These are phyloP conservation scores for Oryza punctata DNA, from an alignment of 176 grass and related monocot genomes.

Conservation along the genomic window DNA sequence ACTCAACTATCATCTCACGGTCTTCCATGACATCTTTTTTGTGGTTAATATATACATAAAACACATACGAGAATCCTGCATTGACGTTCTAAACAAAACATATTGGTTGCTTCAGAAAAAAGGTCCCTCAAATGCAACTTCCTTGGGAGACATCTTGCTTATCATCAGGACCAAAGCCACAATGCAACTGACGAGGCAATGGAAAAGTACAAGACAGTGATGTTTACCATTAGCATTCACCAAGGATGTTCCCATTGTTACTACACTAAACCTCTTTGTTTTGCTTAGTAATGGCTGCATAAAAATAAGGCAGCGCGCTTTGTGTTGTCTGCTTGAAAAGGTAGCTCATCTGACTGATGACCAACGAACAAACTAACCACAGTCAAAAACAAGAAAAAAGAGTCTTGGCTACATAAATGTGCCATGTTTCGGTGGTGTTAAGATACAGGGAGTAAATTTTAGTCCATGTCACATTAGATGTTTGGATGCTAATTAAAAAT, in stretches of 20 bases:
- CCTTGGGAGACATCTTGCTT: slow-evolving; percentile 36
- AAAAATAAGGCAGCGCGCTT: neutral
- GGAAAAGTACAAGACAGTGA: neutral
- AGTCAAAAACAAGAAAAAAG: neutral
- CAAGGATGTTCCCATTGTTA: neutral
- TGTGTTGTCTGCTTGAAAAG: slow-evolving; percentile 6
- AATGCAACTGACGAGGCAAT: neutral
- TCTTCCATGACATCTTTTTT: slow-evolving; percentile 33
- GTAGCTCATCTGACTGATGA: neutral
- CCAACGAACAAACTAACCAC: too few species aligned
- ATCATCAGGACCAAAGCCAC: slow-evolving; percentile 35
- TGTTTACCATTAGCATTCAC: neutral
- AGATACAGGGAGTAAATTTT: too few species aligned
- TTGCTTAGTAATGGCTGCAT: neutral
- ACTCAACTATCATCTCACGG: slow-evolving; percentile 31
- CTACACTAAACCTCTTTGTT: neutral
- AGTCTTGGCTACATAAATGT: neutral
- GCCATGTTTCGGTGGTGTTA: too few species aligned
- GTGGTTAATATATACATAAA: neutral
- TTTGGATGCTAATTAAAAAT: too few species aligned
- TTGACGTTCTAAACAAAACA: slow-evolving; percentile 23
- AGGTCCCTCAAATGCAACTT: slow-evolving; percentile 1
- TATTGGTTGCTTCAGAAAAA: slow-evolving; percentile 30
- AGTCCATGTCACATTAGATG: too few species aligned
- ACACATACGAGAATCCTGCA: neutral